phyloP scores from a whole-genome alignment of 2,329 filamentous ascomycete genomes.

The Phyllosticta capitalensis region DNA sequence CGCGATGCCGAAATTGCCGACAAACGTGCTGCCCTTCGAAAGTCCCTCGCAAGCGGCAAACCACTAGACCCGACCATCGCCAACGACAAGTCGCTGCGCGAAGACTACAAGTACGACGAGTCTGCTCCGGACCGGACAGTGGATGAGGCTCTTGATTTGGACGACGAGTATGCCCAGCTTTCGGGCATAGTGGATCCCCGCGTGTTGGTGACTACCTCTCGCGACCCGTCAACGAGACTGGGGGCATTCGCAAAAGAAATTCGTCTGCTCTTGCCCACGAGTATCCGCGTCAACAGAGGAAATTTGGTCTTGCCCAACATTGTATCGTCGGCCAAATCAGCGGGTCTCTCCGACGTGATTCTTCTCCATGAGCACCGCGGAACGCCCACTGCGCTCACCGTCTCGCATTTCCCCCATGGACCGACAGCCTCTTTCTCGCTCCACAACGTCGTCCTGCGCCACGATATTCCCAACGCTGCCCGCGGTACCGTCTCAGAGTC shows the following conservation, averaged over 20 bases:
- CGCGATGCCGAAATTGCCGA: constrained; percentile 88
- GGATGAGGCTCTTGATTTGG: constrained; percentile 63
- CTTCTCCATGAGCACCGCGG: constrained; percentile 81
- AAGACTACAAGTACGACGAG: constrained; percentile 92
- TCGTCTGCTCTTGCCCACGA: constrained; percentile 69
- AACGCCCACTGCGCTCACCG: constrained; percentile 78
- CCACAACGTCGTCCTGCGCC: constrained; percentile 85
- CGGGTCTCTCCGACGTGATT: constrained; percentile 74
- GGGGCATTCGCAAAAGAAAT: constrained; percentile 92
- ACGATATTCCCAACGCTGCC: constrained; percentile 82
- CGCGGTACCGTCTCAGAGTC: constrained; percentile 83
- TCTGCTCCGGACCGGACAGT: constrained; percentile 57
- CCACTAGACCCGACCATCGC: constrained; percentile 73
- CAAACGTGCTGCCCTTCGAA: constrained; percentile 78
- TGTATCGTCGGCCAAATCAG: constrained; percentile 68
- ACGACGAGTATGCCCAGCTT: constrained; percentile 83
- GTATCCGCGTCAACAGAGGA: constrained; percentile 82
- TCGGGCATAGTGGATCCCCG: constrained; percentile 87
- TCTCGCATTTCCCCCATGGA: constrained; percentile 81
- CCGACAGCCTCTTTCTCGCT: constrained; percentile 81
- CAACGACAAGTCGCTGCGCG: constrained; percentile 72
- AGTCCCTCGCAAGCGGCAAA: constrained; percentile 80
- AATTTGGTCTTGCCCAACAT: constrained; percentile 82
- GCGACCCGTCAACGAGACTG: constrained; percentile 75
- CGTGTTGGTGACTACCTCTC: constrained; percentile 81